Evolutionary conservation across 768 basidiomycete genomes (phyloP), one percentile per base, ranked within the genome.

Genomic region (Saitozyma sp.): DNA sequence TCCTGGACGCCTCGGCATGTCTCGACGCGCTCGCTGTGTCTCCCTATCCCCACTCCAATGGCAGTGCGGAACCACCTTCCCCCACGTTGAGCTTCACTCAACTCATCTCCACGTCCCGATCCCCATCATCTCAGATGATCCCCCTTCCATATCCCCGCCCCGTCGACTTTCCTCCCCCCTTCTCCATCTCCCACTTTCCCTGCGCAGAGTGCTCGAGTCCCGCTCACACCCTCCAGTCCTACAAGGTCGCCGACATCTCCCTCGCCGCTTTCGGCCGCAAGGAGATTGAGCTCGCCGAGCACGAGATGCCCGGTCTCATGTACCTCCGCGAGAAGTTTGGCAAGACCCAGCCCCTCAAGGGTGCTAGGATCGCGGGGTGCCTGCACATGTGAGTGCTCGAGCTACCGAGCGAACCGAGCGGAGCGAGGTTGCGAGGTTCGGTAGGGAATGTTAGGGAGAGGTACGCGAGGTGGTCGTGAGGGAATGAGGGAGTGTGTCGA

Each of bases 211-310:
- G 5, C 29, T 5, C 29, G 29, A 29, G 29, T 29, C 29, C 29
- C 29, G 29, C 29, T 29, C 29, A 29, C 29, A 48, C 46, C 14
- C 37, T 2, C 1, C 58, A 59, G 59, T 54, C 59, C 40, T 92
- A 84, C 89, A 92, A 95, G 82, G 92, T 95, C 73, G 87, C 92
- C 81, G 92, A 92, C 79, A 84, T 95, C 76, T 98, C 94, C 75
- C 91, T 99, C 79, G 96, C 96, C 79, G 95, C 95, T 64, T 99
- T 97, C 83, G 77, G 95, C 82, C 92, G 95, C 84, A 99, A 99
- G 84, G 95, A 99, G 84, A 91, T 99, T 75, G 89, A 95, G 84
- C 90, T 99, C 81, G 95, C 95, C 67, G 95, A 99, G 88, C 74
- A 70, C 53, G 81, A 82, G 76, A 94, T 95, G 81, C 70, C 79